Conservation (phyloP, 192 early-diverging fungal species). For the Coemansia sp. region DNA sequence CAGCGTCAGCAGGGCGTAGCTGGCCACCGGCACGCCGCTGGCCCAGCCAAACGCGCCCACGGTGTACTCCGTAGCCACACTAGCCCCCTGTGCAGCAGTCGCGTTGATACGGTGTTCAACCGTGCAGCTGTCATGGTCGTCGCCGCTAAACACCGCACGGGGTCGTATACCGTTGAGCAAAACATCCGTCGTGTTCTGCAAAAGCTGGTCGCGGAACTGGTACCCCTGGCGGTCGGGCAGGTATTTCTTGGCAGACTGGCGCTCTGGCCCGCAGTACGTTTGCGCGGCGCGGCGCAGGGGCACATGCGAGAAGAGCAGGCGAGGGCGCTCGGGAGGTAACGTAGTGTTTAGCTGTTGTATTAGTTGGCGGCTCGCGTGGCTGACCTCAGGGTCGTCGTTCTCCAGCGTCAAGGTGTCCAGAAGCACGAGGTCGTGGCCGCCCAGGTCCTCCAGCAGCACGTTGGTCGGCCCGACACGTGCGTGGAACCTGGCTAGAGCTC, state of each 20-base stretch:
- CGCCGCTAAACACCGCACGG: constrained; percentile 75
- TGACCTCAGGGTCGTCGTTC: constrained; percentile 18
- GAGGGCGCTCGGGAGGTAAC: constrained; percentile 6
- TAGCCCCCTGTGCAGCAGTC: background rate
- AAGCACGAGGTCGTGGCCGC: constrained; percentile 64
- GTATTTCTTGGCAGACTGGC: constrained; percentile 41
- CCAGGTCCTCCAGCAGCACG: constrained; percentile 47
- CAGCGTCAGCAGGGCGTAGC: constrained; percentile 56
- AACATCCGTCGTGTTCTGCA: constrained; percentile 50
- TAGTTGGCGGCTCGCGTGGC: constrained; percentile 9
- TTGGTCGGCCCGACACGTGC: constrained; percentile 57
- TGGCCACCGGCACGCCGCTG: constrained; percentile 56
- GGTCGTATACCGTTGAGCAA: constrained; percentile 66
- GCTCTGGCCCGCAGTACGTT: constrained; percentile 67
- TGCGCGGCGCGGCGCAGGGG: constrained; percentile 71
- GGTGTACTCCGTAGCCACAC: constrained; percentile 50
- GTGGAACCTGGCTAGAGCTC: constrained; percentile 51
- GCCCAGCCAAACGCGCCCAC: constrained; percentile 64
- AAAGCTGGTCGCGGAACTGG: constrained; percentile 88
- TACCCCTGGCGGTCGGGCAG: constrained; percentile 68
- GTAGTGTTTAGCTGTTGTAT: constrained; percentile 13
- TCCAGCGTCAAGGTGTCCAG: constrained; percentile 77
- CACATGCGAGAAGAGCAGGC: constrained; percentile 83
- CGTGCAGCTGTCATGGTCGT: constrained; percentile 90
- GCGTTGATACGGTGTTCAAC: no score